Conservation (phyloP, 2,329 filamentous ascomycete genomes). For the Diplodia intermedia region DNA sequence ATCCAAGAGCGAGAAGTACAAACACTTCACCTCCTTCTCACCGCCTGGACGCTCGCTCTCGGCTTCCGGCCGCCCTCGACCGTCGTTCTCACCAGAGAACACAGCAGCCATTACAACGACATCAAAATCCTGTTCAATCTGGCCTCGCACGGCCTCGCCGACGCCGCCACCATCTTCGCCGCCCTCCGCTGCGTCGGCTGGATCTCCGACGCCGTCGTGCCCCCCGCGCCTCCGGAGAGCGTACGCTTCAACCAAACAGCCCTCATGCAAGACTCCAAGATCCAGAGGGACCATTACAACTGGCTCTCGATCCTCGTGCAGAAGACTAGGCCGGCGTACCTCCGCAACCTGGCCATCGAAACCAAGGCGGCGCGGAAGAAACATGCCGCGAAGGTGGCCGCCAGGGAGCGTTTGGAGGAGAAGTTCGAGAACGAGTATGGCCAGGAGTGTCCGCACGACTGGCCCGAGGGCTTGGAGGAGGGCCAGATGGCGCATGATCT, state of each 20-base stretch:
- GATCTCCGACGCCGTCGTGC: background rate
- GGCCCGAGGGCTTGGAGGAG: no score
- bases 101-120: constrained; percentile 18
- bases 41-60: constrained; percentile 37
- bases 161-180: constrained; percentile 37
- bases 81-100: background rate
- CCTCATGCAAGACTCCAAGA: no score
- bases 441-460: no score
- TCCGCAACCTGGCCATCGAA: no score
- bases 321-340: no score
- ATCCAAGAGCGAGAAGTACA: background rate
- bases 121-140: constrained; percentile 12
- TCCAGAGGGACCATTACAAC: no score
- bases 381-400: no score
- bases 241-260: background rate
- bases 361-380: no score
- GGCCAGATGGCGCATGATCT: no score
- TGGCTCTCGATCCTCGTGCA: no score
- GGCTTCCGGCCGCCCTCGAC: constrained; percentile 20
- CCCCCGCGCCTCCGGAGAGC: background rate
- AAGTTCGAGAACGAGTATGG: no score
- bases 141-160: constrained; percentile 24
- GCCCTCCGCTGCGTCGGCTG: constrained; percentile 35
- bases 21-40: constrained; percentile 33
- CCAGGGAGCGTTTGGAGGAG: no score